Conservation (phyloP, 1,284 basidiomycete genomes). For the Pseudomicrostroma phylloplanum region DNA sequence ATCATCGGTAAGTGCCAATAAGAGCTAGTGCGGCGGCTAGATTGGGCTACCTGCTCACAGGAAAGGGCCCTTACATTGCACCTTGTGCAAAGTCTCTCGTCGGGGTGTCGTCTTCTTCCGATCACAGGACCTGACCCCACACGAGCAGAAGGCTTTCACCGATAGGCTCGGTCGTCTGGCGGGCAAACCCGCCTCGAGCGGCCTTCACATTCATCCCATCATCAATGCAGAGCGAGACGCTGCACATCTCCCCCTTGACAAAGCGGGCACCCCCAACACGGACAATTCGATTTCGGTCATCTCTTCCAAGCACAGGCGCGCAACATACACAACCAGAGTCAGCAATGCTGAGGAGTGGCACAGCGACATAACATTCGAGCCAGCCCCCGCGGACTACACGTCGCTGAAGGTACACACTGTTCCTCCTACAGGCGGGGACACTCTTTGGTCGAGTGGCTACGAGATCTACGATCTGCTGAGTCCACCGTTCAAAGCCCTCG, state of each 20-base stretch:
- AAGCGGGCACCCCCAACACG: conserved; percentile 20
- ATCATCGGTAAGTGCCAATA: conserved; percentile 52
- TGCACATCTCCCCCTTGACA: conserved; percentile 14
- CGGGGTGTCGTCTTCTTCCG: conserved; percentile 70
- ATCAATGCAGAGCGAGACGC: conserved; percentile 55
- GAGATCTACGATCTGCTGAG: conserved; percentile 64
- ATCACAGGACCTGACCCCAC: conserved; percentile 56
- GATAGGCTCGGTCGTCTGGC: conserved; percentile 58
- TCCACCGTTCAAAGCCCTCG: conserved; percentile 58
- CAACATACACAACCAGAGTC: neutral
- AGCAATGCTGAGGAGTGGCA: conserved; percentile 13
- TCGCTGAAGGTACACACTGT: conserved; percentile 36
- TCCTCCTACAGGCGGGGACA: conserved; percentile 33
- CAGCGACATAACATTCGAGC: conserved; percentile 65
- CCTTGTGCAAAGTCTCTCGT: conserved; percentile 55
- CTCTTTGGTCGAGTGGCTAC: conserved; percentile 57
- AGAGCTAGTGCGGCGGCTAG: neutral
- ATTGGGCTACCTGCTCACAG: neutral
- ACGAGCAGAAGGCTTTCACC: conserved; percentile 56
- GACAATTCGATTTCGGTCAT: conserved; percentile 22
- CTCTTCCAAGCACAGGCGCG: conserved; percentile 50
- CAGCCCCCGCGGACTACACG: conserved; percentile 61
- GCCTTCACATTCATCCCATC: conserved; percentile 64
- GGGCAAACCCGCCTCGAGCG: conserved; percentile 59
- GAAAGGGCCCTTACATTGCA: neutral